A percentile compares a stretch with the other conserved stretches of the same genome.
Conservation (phyloP, 2,329 filamentous ascomycete species). For the Penicillium freii region DNA sequence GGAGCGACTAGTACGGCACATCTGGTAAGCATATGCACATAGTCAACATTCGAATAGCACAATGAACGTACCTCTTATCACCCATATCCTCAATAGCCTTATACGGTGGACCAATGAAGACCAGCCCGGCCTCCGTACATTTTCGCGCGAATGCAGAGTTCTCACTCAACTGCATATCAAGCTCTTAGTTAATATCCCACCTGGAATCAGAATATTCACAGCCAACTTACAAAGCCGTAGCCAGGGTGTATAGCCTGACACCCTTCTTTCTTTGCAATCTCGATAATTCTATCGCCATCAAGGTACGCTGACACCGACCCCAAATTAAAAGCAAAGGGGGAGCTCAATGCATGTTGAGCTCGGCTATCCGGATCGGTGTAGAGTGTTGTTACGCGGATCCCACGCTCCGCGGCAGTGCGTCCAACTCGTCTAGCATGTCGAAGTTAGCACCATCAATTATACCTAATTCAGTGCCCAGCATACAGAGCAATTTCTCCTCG, state of each 20-base stretch:
- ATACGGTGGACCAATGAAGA: constrained; percentile 88
- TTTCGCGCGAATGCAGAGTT: constrained; percentile 86
- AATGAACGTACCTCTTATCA: constrained; percentile 68
- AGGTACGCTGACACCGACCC: constrained; percentile 84
- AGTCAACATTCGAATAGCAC: background rate
- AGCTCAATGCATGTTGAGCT: constrained; percentile 84
- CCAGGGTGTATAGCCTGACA: constrained; percentile 93
- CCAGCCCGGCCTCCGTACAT: constrained; percentile 83
- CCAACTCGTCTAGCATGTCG: constrained; percentile 65
- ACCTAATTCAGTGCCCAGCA: constrained; percentile 16
- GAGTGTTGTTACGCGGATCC: constrained; percentile 88
- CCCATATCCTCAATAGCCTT: constrained; percentile 80
- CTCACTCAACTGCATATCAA: constrained; percentile 64
- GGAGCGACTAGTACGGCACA: constrained; percentile 54
- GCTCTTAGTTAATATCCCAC: background rate
- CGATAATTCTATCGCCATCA: constrained; percentile 88
- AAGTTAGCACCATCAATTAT: constrained; percentile 9
- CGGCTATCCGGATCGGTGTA: constrained; percentile 89
- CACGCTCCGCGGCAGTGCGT: constrained; percentile 79
- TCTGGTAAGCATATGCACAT: constrained; percentile 9
- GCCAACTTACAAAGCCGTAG: constrained; percentile 71
- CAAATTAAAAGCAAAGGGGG: constrained; percentile 78
- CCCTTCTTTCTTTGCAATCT: constrained; percentile 77
- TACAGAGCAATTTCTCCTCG: constrained; percentile 90
- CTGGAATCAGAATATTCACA: background rate